phyloP scores from a whole-genome alignment of 257 asterid species.

The Solanum gandarillasii region DNA sequence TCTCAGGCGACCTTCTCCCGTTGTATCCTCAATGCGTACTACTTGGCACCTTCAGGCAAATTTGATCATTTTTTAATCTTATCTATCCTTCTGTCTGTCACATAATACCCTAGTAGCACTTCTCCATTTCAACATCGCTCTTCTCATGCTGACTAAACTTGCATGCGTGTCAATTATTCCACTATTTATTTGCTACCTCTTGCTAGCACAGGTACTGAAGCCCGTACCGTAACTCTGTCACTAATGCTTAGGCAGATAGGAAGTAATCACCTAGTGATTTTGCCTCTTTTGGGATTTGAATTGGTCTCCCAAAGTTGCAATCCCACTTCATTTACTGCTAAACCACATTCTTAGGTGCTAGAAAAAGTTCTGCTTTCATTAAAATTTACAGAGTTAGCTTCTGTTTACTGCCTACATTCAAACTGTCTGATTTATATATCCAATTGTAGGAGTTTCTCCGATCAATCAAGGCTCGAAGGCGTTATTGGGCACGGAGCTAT shows the following conservation, averaged over 20 bases:
- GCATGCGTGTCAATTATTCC: neutral
- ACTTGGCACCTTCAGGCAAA: neutral
- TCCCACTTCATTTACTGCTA: neutral
- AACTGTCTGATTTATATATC: neutral
- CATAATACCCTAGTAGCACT: neutral
- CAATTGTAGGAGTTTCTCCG: slow-evolving; percentile 61
- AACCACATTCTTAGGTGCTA: neutral
- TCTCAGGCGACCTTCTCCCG: neutral
- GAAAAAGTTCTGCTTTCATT: neutral
- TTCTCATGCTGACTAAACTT: neutral
- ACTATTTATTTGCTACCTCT: neutral
- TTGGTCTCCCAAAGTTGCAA: neutral
- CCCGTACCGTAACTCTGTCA: neutral
- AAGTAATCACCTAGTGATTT: neutral
- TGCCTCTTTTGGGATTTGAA: neutral
- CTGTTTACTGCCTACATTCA: neutral
- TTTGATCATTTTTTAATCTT: neutral
- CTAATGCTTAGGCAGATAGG: neutral
- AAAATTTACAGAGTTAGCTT: neutral
- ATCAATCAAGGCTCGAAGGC: slow-evolving; percentile 63
- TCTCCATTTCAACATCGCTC: neutral
- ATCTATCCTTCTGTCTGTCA: neutral
- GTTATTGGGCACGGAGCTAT: slow-evolving; percentile 97
- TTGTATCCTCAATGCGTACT: neutral
- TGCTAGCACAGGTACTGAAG: neutral